Base-by-base conservation (phyloP, 2,329 filamentous ascomycete genomes). In the Anisogramma anomala region DNA sequence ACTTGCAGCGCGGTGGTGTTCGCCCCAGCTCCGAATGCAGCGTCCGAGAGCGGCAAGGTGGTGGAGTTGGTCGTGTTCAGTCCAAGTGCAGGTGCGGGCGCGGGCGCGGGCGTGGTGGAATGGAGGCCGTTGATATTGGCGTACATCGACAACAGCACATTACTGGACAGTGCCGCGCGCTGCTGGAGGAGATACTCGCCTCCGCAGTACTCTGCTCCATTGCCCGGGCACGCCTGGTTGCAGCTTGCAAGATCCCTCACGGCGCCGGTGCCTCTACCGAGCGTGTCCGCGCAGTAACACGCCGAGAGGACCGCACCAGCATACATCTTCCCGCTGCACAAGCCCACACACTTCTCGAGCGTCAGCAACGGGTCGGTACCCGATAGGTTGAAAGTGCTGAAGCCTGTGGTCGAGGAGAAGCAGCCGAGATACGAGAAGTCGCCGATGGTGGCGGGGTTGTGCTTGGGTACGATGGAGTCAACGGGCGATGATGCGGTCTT, bases 241-340 rank as follows among this genome's bases (percentile, higher is more conserved):
- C 68, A 70, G 25, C 49, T 45, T 13, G 47, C 48, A 34, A 56
- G 54, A 32, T 52, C 52, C 2, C 45, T 37, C 1, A 61, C 47
- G 10, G 65, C 60, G 10, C 49, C 55, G n/a, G 66, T 64, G 33
- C 60, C 56, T 4, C 54, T 53, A 27, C 65, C 63, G 14, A 71
- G 55, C 2, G 39, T 43, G 10, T 62, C 54, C 25, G 66, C 65
- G 42, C 69, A 72, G 54, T 66, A 69, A 50, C 68, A 72, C 10
- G 36, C 44, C 3, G 33, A 18, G 27, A 41, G 33, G 15, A 28
- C 25, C 19, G 45, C 46, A n/a, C 46, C 46, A 3, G 40, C 43
- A 13, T 43, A 48, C 27, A 14, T 33, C 11, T 31, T 42, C 2
- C 17, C 30, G 10, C 23, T 20, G 18, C 46, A 48, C 4, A 43